Evolutionary conservation across 2,329 filamentous ascomycete species (phyloP).

Genomic region (Alternaria panax): DNA sequence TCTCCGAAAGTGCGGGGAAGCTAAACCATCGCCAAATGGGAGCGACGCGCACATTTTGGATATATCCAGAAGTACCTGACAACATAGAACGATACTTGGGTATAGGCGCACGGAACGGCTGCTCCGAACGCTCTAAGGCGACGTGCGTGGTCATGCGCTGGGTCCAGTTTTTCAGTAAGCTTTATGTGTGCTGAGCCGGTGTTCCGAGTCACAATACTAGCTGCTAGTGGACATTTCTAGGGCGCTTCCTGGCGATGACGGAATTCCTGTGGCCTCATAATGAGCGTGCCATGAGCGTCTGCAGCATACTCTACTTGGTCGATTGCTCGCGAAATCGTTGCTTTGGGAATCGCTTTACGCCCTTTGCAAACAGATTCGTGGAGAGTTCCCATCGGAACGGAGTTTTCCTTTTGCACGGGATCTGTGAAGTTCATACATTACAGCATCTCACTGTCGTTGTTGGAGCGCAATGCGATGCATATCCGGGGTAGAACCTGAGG

Average conservation of each 20-base stretch:
- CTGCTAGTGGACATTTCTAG: background rate
- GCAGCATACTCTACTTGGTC: background rate
- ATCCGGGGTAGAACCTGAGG: background rate
- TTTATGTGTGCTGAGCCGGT: background rate
- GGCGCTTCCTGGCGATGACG: background rate
- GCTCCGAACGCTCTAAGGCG: background rate
- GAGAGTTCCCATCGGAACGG: background rate
- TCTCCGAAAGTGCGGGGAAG: conserved; percentile 12
- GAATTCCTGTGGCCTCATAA: background rate
- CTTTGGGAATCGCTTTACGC: background rate
- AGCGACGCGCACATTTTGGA: background rate
- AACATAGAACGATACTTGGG: too few relatives aligned
- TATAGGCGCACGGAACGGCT: background rate
- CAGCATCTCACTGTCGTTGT: background rate
- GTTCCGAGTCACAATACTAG: background rate
- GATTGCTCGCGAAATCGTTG: background rate
- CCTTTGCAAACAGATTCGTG: background rate
- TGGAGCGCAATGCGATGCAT: background rate
- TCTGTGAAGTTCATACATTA: background rate
- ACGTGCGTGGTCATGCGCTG: background rate
- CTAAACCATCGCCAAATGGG: background rate
- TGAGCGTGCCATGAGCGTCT: fast-evolving
- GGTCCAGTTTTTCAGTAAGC: background rate
- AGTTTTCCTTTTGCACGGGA: background rate
- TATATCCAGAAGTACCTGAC: background rate